These are phyloP conservation scores for Neocallimastix lanati DNA, from an alignment of 192 early-diverging fungal genomes.

Conservation along the genomic window DNA sequence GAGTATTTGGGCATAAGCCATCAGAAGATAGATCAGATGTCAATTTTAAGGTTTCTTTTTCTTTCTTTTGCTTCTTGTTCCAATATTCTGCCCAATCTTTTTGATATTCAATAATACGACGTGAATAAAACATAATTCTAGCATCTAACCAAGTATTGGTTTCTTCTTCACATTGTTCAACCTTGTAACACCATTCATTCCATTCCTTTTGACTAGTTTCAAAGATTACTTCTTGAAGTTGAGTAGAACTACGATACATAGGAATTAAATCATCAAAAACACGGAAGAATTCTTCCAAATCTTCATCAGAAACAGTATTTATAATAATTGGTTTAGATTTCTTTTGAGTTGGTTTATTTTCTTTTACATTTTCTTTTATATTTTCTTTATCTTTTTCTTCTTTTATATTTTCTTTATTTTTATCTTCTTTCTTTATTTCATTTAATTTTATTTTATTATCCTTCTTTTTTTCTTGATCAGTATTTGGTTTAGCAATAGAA, in stretches of 20 bases:
- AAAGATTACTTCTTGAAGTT: neutral
- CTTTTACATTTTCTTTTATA: neutral
- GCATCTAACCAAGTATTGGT: neutral
- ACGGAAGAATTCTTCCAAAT: neutral
- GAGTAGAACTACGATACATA: neutral
- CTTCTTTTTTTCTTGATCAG: neutral
- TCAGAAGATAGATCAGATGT: neutral
- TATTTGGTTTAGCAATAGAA: neutral
- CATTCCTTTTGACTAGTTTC: neutral
- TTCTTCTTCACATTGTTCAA: neutral
- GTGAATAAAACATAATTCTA: neutral
- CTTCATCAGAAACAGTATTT: neutral
- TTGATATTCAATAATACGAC: neutral
- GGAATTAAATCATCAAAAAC: neutral
- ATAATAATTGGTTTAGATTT: neutral
- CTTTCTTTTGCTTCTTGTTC: neutral
- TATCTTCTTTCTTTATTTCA: no score
- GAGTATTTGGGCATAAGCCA: neutral
- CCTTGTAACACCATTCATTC: neutral
- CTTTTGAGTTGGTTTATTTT: neutral
- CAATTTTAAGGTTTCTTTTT: neutral
- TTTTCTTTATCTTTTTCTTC: neutral
- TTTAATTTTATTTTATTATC: no score
- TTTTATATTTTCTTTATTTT: neutral
- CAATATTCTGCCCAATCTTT: neutral